Evolutionary conservation across 2,329 filamentous ascomycete species (phyloP).

Genomic region (Paecilomyces sp.): DNA sequence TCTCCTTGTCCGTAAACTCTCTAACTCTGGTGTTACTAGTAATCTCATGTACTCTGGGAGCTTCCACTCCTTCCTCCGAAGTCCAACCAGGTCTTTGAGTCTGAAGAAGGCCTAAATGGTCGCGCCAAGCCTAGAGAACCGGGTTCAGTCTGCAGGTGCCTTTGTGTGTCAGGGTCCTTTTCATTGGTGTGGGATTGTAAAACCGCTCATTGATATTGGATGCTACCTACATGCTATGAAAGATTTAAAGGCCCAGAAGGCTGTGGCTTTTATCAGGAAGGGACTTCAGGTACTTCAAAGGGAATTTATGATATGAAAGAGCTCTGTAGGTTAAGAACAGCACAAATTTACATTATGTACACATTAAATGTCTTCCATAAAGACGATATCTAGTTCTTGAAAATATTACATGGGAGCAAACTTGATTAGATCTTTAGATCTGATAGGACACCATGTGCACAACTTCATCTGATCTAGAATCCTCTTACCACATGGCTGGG

Average conservation of each 20-base stretch:
- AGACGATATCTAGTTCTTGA: not conserved
- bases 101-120: not conserved
- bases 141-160: not conserved
- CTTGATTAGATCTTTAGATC: not conserved
- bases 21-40: not conserved
- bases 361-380: not conserved
- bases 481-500: not conserved
- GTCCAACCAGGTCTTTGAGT: not conserved
- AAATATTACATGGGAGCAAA: not conserved
- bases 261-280: not conserved
- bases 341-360: not conserved
- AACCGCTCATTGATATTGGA: not conserved
- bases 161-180: not conserved
- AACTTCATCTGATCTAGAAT: too few species aligned
- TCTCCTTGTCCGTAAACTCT: too few species aligned
- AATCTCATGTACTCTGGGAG: not conserved
- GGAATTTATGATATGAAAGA: not conserved
- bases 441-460: not conserved
- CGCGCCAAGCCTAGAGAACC: not conserved
- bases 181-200: not conserved
- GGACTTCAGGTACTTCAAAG: not conserved
- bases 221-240: not conserved
- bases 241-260: not conserved
- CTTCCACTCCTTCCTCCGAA: not conserved
- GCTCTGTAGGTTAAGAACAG: too few species aligned